Base-by-base conservation (phyloP, 169 alveolate species). In the Theileria equi region DNA sequence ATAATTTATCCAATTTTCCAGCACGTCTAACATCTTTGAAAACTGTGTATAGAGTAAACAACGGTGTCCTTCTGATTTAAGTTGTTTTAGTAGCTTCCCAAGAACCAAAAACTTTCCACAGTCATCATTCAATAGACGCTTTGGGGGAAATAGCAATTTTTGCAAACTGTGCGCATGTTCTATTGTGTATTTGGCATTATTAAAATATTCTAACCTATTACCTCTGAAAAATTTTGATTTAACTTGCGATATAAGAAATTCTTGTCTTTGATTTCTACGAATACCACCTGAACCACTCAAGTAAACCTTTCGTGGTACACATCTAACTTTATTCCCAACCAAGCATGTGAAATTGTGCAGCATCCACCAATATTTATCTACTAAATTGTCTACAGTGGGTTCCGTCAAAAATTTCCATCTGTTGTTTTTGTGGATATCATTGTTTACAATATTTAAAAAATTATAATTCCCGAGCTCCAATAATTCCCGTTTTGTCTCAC, bases 11-110 rank as follows among this genome's bases (percentile, higher is more conserved):
- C 95, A 96, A 26, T 94, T 88, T 74, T 97, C 99, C 25, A 97
- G 84, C n/a, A 96, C 91, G 76, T 97, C 98, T 34, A 97, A 81
- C 98, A 97, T 95, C 78, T 94, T 94, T 32, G 98, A 93, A 95
- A 97, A 95, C 84, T 97, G 96, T 11, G 99, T 97, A 58, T 96
- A 97, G 32, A 97, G 87, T 57, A 97, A 82, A 45, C 97, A 94
- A 69, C 97, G 93, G 55, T 95, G 97, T 45, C 96, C 98, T 65
- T 93, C 95, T 29, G 74, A 71, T 65, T 91, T 89, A 40, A 96
- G 92, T 52, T 84, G 89, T 61, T 91, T 85, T 28, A 97, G 85
- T 31, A 97, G 80, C 17, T 61, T 81, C 5, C 90, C 92, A 61
- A 92, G 73, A 3, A 91, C 91, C 47, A 74, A 88, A 38, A 92